Evolutionary conservation across 2,329 filamentous ascomycete species (phyloP).

Genomic region (Trichophyton simii): DNA sequence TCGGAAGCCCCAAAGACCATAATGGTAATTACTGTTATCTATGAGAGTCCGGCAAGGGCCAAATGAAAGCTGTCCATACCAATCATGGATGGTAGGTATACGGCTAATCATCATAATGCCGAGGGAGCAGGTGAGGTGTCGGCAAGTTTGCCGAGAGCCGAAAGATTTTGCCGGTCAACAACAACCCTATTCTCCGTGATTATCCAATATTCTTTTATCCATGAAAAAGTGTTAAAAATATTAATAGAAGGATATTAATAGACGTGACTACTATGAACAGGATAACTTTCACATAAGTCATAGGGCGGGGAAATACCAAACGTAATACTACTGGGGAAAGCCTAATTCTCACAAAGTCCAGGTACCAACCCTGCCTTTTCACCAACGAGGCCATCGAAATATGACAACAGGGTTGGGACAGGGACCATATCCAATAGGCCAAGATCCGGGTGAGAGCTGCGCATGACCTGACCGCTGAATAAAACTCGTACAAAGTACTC

Average conservation of each 20-base stretch:
- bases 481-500: constrained; percentile 52
- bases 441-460: constrained; percentile 56
- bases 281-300: too few species aligned
- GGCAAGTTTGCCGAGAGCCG: neutral
- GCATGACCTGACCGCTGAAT: constrained; percentile 55
- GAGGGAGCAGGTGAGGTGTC: neutral
- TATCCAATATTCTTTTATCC: too few species aligned
- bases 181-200: neutral
- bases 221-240: too few species aligned
- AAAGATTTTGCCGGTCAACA: neutral
- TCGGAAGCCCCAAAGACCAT: too few species aligned
- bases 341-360: constrained; percentile 20
- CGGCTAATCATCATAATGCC: neutral
- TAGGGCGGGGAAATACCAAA: neutral
- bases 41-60: too few species aligned
- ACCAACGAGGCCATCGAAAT: constrained; percentile 61
- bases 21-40: too few species aligned
- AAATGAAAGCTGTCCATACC: neutral
- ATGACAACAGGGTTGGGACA: constrained; percentile 49
- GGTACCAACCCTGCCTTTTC: constrained; percentile 32
- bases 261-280: too few species aligned
- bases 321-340: neutral
- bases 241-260: too few species aligned
- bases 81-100: neutral
- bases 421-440: constrained; percentile 60